phyloP scores from a whole-genome alignment of 805 yeast genomes.

The Lipomyces spencermartinsiae region DNA sequence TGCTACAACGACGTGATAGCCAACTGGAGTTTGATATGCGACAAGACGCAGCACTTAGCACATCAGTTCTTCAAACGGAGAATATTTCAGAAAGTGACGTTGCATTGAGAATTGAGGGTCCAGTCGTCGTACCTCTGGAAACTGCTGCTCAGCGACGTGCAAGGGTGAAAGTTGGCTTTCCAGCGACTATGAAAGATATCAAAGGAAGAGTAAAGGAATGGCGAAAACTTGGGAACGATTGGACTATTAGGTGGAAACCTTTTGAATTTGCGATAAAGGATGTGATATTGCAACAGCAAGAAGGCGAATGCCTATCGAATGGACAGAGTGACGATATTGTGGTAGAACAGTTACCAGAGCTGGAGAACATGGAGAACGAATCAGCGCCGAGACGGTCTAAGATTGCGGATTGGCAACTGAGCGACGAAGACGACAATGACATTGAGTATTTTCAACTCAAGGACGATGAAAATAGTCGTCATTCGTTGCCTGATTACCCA shows the following conservation, averaged over 20 bases:
- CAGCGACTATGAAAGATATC: slow-evolving; percentile 6
- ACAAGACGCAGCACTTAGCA: background rate
- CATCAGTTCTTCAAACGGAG: slow-evolving; percentile 13
- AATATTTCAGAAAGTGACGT: slow-evolving; percentile 12
- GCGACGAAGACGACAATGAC: slow-evolving; percentile 5
- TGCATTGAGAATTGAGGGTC: slow-evolving; percentile 12
- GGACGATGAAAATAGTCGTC: background rate
- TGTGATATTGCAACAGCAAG: background rate
- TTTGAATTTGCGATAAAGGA: slow-evolving; percentile 1
- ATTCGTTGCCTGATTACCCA: background rate
- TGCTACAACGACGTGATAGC: slow-evolving; percentile 5
- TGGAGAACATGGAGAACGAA: background rate
- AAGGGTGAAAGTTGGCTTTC: background rate
- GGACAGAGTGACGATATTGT: background rate
- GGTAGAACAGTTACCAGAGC: background rate
- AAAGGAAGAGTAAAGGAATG: slow-evolving; percentile 7
- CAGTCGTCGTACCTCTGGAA: slow-evolving; percentile 8
- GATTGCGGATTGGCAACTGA: slow-evolving; percentile 14
- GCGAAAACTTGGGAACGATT: background rate
- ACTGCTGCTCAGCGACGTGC: slow-evolving; percentile 8
- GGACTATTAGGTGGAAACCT: slow-evolving; percentile 19
- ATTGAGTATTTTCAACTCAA: background rate
- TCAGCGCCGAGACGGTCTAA: background rate
- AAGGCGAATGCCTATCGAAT: background rate
- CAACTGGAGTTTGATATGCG: slow-evolving; percentile 6